phyloP scores from a whole-genome alignment of 352 stramenopile species.

The Globisporangium cystogenes region DNA sequence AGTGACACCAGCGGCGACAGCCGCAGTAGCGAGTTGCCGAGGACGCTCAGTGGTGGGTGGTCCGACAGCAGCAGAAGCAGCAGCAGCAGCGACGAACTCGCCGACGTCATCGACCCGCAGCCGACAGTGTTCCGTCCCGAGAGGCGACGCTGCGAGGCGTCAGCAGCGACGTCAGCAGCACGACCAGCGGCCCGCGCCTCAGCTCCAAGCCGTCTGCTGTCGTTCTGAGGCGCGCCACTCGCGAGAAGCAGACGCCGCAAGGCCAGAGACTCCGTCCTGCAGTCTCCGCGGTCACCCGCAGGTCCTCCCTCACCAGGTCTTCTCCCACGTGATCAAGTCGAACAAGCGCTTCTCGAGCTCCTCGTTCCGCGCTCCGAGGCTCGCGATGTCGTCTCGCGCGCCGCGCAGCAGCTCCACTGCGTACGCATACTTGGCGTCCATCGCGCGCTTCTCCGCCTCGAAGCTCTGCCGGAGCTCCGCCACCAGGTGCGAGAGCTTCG shows the following conservation, averaged over 20 bases:
- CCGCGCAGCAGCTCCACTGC: constrained; percentile 41
- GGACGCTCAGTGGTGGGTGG: background rate
- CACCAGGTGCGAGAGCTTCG: constrained; percentile 41
- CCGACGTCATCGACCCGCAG: background rate
- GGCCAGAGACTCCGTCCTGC: background rate
- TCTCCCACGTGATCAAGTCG: constrained; percentile 29
- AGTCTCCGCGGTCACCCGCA: too few relatives aligned
- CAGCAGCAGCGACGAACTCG: background rate
- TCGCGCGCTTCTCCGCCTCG: constrained; percentile 30
- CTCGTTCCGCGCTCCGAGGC: constrained; percentile 43
- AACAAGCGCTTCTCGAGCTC: constrained; percentile 46
- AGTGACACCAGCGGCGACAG: background rate
- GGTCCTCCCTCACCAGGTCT: constrained; percentile 23
- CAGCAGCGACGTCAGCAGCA: background rate
- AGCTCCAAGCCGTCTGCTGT: background rate
- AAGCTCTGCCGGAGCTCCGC: constrained; percentile 50
- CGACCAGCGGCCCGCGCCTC: background rate
- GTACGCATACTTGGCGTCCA: constrained; percentile 48
- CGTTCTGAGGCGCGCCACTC: background rate
- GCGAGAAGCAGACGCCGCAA: background rate
- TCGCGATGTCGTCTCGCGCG: constrained; percentile 60
- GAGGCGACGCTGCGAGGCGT: background rate
- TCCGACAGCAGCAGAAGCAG: background rate
- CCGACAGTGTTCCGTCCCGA: background rate
- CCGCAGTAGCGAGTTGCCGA: constrained; percentile 2